Evolutionary conservation across 495 filamentous ascomycete species (phyloP), one percentile per base, ranked within the genome.

Genomic region (Gamarada debralockiae): DNA sequence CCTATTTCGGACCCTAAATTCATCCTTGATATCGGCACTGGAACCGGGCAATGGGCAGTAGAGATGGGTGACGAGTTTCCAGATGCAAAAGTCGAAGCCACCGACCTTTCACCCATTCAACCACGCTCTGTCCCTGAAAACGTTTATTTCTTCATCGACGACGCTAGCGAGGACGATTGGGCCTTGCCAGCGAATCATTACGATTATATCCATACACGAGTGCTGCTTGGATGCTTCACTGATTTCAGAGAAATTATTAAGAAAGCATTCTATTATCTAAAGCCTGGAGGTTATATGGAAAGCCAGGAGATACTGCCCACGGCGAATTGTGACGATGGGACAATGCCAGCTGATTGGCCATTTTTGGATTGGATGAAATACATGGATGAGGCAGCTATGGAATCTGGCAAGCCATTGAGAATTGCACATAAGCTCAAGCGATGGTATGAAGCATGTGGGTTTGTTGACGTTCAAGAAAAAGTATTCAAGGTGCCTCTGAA

Each of bases 1-100:
- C 85, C 86, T 1, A 71, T 82, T 0, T 47, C 60, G n/a, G 63
- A 78, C 8, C 81, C 83, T 0, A 60, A 70, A 33, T 65, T 68
- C 25, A 78, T 89, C 14, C 73, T 91, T 1, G 87, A 90, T 60
- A 75, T 90, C 14, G 86, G 81, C 7, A 87, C 84, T 8, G 87
- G 87, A 3, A 88, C 71, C 1, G 74, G 74, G 13, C 47, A 80
- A 55, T 86, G 83, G 83, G 77, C 82, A 1, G 84, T 86, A 34
- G 80, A 83, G 54, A 75, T 83, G 68, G 72, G 75, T 68, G 66
- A 65, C 59, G 60, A 59, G 23, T 65, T 67, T 29, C 62, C 62
- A 27, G 53, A 39, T 33, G 55, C 59, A 0, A 37, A 42, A 37
- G 52, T 67, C 34, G 34, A 62, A 48, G 65, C 40, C 10, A 63